Base-by-base conservation (phyloP, 2,329 filamentous ascomycete genomes). In the Aureobasidium uvarum region DNA sequence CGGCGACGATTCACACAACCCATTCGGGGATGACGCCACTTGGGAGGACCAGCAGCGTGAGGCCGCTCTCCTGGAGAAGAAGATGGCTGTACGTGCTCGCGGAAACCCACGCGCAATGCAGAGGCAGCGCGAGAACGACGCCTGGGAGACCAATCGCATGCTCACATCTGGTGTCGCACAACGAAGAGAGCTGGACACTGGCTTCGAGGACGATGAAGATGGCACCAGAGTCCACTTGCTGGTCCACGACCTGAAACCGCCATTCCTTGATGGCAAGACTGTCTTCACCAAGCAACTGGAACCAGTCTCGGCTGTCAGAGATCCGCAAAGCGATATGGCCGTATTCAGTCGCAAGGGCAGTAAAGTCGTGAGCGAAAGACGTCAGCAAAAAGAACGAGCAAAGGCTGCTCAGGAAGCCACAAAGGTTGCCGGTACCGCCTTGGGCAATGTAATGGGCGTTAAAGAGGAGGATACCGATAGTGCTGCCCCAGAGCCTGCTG, bases 91-190 rank as follows among this genome's bases (percentile, higher is more conserved):
- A 16, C 66, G 74, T 11, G 68, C 66, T 3, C 68, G 70, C 31
- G 70, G 75, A 14, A 91, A 86, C 73, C 89, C 89, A 51, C 85
- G 90, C 59, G 88, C 89, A 67, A 83, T 91, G 66, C 92, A 96
- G 77, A 91, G 93, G 71, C 91, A 96, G 76, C 92, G 90, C 74
- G 95, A 99, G 74, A 92, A 95, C 50, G 95, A 99, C 77, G 94
- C 93, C 0, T 99, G 95, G 95, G 96, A 99, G 77, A 95, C 94
- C 18, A 99, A 99, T 76, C 90, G 95, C 66, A 98, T 99, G 95
- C 83, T 99, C 67, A 95, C 93, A 1, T 97, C 93, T 23, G 94
- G 94, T 65, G 93, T 99, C 20, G 95, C 95, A 20, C 96, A 99
- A 77, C 83, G 94, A 73, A 83, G 92, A 70, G 91, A 95, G 72